Evolutionary conservation across 2,329 filamentous ascomycete genomes (phyloP), one percentile per base, ranked within the genome.

Genomic region (Xylariaceae sp.): DNA sequence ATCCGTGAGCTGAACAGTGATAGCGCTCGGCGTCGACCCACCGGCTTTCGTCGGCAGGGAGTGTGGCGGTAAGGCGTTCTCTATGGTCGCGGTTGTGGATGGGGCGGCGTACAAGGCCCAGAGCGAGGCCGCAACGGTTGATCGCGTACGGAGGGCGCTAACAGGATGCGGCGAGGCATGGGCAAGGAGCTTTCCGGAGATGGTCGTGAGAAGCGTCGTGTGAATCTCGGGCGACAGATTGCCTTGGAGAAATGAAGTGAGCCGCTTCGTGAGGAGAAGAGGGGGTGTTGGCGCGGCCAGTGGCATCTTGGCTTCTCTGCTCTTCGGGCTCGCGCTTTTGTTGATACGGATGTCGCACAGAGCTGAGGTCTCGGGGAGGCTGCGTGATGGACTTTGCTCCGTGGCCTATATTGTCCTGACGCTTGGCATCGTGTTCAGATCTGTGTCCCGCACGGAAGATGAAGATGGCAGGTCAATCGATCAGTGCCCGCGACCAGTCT

Each of bases 231-330:
- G 71, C 6, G 80, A 81, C 64, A 84, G 81, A 71, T 85, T 83
- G 62, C 79, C 74, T 68, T 79, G 77, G 51, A 88, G 81, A 72
- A 87, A 87, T 60, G 80, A 75, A 34, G 83, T 85, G 65, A 88
- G 80, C 62, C 83, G 83, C 71, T 86, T 87, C 42, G 82, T 86
- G 62, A 90, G 78, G 74, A 91, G 78, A 59, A 85, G 77, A 30
- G 82, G 82, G 44, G 82, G 81, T 44, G 80, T 78, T 23, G 78
- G 76, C 53, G 74, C 64, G 17, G 71, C 63, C 45, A 68, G 63
- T 34, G 67, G 67, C 65, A 70, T 69, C 34, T 58, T 62, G n/a
- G 9, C 39, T 15, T 23, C 45, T 52, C 37, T 39, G 34, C 23
- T 30, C 23, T 42, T 35, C 30, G 17, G 10, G 15, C 10, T 52